Evolutionary conservation across 352 stramenopile species (phyloP).

Genomic region (Pythium utonaiense): DNA sequence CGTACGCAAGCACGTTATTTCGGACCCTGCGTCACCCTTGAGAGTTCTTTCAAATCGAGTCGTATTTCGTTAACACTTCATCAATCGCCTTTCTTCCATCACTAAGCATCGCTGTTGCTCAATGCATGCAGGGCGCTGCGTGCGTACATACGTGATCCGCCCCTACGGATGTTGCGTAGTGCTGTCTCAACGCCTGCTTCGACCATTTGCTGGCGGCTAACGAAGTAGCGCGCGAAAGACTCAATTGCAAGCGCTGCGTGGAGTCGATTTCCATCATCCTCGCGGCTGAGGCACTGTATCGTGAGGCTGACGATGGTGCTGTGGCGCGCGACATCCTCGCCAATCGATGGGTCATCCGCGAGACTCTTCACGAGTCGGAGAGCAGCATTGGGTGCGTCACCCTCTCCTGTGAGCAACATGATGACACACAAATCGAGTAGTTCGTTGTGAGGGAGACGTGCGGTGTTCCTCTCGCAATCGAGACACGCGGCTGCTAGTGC

Average conservation of each 20-base stretch:
- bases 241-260: background rate
- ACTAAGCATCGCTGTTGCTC: background rate
- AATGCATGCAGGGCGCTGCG: background rate
- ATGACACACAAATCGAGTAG: background rate
- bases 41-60: background rate
- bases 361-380: background rate
- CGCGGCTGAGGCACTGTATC: background rate
- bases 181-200: background rate
- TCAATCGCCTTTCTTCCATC: background rate
- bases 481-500: background rate
- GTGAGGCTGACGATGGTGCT: background rate
- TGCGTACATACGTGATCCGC: background rate
- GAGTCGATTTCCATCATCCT: background rate
- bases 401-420: background rate
- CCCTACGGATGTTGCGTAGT: background rate
- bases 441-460: background rate
- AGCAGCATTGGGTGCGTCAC: background rate
- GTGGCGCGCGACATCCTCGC: background rate
- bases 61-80: background rate
- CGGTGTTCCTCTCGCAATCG: background rate
- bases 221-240: background rate
- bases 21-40: background rate
- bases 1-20: conserved; percentile 3
- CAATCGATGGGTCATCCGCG: background rate
- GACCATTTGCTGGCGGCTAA: background rate